Evolutionary conservation across 1,284 basidiomycete genomes (phyloP).

Genomic region (Pseudomicrostroma phylloplanum): DNA sequence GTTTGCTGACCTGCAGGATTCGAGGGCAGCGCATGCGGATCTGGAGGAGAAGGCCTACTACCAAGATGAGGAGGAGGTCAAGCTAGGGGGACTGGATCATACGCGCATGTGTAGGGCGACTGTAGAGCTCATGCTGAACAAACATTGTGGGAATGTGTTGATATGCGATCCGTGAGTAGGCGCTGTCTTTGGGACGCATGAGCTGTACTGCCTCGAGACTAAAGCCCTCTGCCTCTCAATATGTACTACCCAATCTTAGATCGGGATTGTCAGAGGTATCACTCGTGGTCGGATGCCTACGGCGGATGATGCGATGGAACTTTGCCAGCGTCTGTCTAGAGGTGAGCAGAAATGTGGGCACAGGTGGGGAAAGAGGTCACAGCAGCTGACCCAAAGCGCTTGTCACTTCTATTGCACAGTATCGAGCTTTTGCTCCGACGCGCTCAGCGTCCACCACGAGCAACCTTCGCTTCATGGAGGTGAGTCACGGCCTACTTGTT

Average conservation of each 20-base stretch:
- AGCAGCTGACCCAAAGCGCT: too few relatives aligned
- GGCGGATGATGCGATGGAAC: background rate
- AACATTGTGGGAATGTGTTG: background rate
- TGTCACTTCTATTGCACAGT: background rate
- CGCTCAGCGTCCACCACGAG: background rate
- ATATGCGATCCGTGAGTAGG: conserved; percentile 1
- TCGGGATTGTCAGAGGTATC: background rate
- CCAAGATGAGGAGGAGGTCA: background rate
- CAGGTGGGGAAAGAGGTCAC: too few relatives aligned
- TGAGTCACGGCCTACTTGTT: too few relatives aligned
- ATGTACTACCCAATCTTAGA: too few relatives aligned
- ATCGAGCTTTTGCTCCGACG: background rate
- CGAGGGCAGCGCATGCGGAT: background rate
- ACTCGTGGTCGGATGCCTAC: conserved; percentile 1
- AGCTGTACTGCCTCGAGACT: too few relatives aligned
- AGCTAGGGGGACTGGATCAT: background rate
- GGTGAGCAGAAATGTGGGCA: background rate
- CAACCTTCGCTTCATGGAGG: background rate
- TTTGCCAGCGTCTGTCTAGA: conserved; percentile 4
- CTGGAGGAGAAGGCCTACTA: background rate
- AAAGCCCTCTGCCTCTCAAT: too few relatives aligned
- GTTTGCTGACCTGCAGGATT: background rate
- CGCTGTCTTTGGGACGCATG: too few relatives aligned
- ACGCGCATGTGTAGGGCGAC: background rate
- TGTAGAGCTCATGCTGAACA: background rate